Percentiles rank a stretch among this genome's conserved stretches.
Conservation (phyloP, 108 stramenopile genomes). For the Cyclostephanos tholiformis region DNA sequence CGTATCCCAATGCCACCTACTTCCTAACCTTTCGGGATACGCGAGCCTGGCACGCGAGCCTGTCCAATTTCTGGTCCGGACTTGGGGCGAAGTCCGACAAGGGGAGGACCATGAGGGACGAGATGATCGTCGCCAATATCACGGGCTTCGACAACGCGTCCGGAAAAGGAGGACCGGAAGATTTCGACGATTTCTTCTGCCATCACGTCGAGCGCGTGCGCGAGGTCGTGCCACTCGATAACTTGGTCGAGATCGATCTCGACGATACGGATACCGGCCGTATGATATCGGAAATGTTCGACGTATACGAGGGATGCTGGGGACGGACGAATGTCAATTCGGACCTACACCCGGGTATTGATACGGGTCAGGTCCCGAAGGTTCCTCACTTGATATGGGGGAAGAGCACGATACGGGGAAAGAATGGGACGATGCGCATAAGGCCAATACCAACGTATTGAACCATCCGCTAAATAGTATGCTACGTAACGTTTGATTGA, state of each 20-base stretch:
- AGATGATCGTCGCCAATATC: neutral
- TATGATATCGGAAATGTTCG: constrained; percentile 29
- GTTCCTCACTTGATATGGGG: constrained; percentile 12
- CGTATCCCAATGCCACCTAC: constrained; percentile 30
- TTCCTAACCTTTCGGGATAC: constrained; percentile 31
- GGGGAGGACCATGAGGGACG: neutral
- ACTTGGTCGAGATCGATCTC: constrained; percentile 32
- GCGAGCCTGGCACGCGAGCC: constrained; percentile 24
- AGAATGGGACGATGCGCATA: constrained; percentile 21
- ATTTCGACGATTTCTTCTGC: constrained; percentile 23
- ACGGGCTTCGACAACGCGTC: neutral
- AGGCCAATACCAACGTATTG: too few relatives aligned
- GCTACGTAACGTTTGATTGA: too few relatives aligned
- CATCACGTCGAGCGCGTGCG: constrained; percentile 26
- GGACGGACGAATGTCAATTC: constrained; percentile 23
- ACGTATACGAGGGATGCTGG: constrained; percentile 23
- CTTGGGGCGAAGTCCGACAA: constrained; percentile 1
- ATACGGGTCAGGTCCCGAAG: neutral
- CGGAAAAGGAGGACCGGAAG: neutral
- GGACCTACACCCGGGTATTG: constrained; percentile 16
- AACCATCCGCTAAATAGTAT: too few relatives aligned
- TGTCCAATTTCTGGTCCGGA: constrained; percentile 21
- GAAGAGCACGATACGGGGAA: constrained; percentile 12
- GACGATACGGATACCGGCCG: constrained; percentile 7
- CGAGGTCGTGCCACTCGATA: constrained; percentile 6